Evolutionary conservation across 108 stramenopile genomes (phyloP), one percentile per base, ranked within the genome.

Genomic region (Skeletonema marinoi): DNA sequence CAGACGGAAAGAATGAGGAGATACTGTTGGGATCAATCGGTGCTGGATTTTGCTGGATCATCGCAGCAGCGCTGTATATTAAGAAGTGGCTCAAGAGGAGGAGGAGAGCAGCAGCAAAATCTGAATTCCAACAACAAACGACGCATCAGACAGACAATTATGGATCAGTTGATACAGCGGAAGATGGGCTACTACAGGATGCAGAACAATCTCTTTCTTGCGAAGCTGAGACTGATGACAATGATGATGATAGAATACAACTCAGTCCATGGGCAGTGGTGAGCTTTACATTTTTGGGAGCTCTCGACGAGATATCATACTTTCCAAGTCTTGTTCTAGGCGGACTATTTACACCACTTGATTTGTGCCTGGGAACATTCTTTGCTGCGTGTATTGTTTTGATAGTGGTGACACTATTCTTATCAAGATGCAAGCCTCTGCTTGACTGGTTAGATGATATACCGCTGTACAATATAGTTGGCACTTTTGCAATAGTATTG

Each of bases 301-400:
- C 86, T 38, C 66, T 92, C 41, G 92, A 92, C 65, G 92, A 92
- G 78, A 65, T 92, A 4, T 84, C 83, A 16, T 92, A 92, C 64
- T 92, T 92, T 70, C 92, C 92, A 42, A 80, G 85, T 4, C 76
- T 92, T 11, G 62, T 92, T 64, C 51, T 92, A 64, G 92, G 88
- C 38, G 67, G 86, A 4, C 62, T 92, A 5, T 90, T 92, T 75
- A 82, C 88, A 1, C 78, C 80, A 44, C 41, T 70, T 60, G 92
- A 92, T 66, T 60, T 92, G 8, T 81, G 85, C 42, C 7, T 89
- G 36, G 92, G 89, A 19, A 85, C 89, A 19, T 73, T 86, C 13
- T 74, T 90, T 6, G 92, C 92, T n/a, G 86, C 87, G 44, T 61
- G 73, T n/a, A 77, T 89, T 46, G 84, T 90, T 56, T 63, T 92